Evolutionary conservation across 345 rosid genomes (phyloP).

Genomic region (Cochlearia excelsa): DNA sequence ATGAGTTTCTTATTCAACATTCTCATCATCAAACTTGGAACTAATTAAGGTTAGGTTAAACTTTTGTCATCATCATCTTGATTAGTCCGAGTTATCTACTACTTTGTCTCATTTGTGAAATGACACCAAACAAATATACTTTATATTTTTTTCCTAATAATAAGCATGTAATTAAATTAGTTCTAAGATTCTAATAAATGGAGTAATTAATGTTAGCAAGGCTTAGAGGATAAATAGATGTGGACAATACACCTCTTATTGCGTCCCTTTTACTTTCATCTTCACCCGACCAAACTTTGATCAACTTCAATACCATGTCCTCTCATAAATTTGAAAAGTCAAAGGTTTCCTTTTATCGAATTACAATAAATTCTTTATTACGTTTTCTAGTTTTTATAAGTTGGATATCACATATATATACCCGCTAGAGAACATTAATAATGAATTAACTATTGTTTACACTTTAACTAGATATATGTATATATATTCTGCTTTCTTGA

Average conservation of each 20-base stretch:
- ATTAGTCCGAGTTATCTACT: slow-evolving; percentile 18
- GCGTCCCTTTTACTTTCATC: slow-evolving; percentile 38
- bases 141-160: neutral
- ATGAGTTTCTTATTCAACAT: neutral
- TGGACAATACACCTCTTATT: slow-evolving; percentile 36
- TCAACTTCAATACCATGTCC: slow-evolving; percentile 6
- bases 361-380: too few relatives aligned
- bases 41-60: slow-evolving; percentile 22
- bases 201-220: slow-evolving; percentile 8
- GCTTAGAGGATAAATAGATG: slow-evolving; percentile 15
- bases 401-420: neutral
- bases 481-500: slow-evolving; percentile 16
- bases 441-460: slow-evolving; percentile 1
- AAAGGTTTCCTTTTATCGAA: slow-evolving; percentile 13
- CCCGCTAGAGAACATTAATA: neutral
- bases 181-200: neutral
- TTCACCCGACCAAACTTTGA: slow-evolving; percentile 33
- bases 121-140: slow-evolving; percentile 15
- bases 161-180: slow-evolving; percentile 6
- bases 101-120: slow-evolving; percentile 30
- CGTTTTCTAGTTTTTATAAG: neutral
- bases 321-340: neutral
- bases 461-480: neutral
- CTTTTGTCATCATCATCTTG: slow-evolving; percentile 26
- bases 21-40: slow-evolving; percentile 12